Conservation (phyloP, 1,284 basidiomycete genomes). For the Pseudozyma pruni region DNA sequence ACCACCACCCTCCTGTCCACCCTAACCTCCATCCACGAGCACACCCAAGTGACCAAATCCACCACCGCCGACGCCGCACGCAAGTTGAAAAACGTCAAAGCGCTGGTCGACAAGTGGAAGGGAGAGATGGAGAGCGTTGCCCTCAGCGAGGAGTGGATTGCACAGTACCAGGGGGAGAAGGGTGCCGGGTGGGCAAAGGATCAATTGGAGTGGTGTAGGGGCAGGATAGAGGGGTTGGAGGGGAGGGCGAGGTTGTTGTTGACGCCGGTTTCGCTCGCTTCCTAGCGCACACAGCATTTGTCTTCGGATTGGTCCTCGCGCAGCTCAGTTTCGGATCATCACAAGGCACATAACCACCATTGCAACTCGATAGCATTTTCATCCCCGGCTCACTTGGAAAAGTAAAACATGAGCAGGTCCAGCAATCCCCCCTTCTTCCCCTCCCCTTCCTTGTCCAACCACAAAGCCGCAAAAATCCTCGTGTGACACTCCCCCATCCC, state of each 20-base stretch:
- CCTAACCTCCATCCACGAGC: slow-evolving; percentile 39
- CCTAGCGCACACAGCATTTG: not conserved
- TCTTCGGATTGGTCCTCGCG: too few relatives aligned
- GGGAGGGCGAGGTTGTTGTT: slow-evolving; percentile 15
- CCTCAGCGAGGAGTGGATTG: slow-evolving; percentile 30
- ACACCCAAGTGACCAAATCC: slow-evolving; percentile 42
- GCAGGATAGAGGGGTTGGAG: slow-evolving; percentile 22
- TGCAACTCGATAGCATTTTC: too few relatives aligned
- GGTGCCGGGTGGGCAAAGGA: slow-evolving; percentile 23
- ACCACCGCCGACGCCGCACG: slow-evolving; percentile 35
- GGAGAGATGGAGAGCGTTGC: slow-evolving; percentile 35
- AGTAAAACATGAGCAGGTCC: slow-evolving; percentile 54
- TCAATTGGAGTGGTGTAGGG: slow-evolving; percentile 27
- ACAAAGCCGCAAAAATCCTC: slow-evolving; percentile 30
- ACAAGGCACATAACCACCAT: too few relatives aligned
- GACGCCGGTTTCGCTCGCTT: slow-evolving; percentile 14
- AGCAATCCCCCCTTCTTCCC: slow-evolving; percentile 21
- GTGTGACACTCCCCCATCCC: slow-evolving; percentile 12
- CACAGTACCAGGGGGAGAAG: not conserved
- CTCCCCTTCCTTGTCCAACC: slow-evolving; percentile 1
- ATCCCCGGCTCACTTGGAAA: too few relatives aligned
- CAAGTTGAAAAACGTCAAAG: slow-evolving; percentile 30
- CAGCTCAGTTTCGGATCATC: not conserved
- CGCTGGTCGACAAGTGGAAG: slow-evolving; percentile 33
- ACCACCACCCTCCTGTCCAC: slow-evolving; percentile 20